Base-by-base conservation (phyloP, 352 stramenopile genomes). In the Phytophthora palmivora region DNA sequence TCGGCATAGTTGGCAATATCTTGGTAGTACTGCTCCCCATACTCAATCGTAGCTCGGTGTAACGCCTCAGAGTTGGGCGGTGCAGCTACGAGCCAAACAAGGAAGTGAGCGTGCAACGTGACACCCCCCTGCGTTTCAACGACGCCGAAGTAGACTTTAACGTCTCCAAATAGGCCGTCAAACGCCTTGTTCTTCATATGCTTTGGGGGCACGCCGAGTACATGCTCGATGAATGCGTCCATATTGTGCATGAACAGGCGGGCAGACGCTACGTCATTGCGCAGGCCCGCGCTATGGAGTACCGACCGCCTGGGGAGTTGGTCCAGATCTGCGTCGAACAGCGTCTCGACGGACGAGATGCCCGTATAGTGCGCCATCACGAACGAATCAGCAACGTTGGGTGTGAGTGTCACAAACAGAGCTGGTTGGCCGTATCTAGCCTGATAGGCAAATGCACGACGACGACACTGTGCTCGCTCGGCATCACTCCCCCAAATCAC, bases 401-500 rank as follows among this genome's bases (percentile, higher is more conserved):
- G 43, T 1, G 55, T 63, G n/a, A 63, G 19, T 1, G 45, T 63
- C 4, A 63, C 7, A n/a, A 56, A 63, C 3, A 63, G 18, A 0
- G 36, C 6, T 4, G 55, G 55, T 15, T 63, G 55, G 3, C 44
- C 55, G 18, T 56, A 56, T 4, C 44, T 24, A 16, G 28, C 18
- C 24, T 63, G 55, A 32, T 53, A 52, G 1, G 44, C 45, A 37
- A 63, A 50, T 3, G 36, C 55, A 8, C 38, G 18, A 3, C 41
- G 36, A 16, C 45, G 18, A 22, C 55, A 63, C 14, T 50, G 24
- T 3, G 45, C 38, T 5, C 44, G 36, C 16, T 63, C 44, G 6
- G 34, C 45, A 12, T 47, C 28, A 21, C 44, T 56, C 3, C 55
- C 45, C 55, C 45, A 63, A 16, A 46, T 15, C 21, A 42, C 6